These are phyloP conservation scores for Pseudocercospora pini-densiflorae DNA, from an alignment of 2,329 filamentous ascomycete species.

Conservation along the genomic window DNA sequence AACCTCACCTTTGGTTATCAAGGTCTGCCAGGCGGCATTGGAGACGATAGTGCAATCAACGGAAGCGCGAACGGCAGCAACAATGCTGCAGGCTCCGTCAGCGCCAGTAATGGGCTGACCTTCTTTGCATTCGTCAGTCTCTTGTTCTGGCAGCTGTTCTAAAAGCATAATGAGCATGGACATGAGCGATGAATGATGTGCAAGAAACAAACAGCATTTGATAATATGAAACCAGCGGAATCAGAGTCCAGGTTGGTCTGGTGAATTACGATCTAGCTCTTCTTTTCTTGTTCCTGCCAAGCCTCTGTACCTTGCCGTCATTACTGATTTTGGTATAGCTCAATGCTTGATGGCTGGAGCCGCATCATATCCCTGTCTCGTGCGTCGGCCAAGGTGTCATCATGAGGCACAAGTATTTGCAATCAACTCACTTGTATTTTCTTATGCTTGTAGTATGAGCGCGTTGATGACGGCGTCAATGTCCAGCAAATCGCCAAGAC, in stretches of 20 bases:
- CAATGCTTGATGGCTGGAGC: neutral
- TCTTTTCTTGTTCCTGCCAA: neutral
- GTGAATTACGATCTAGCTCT: neutral
- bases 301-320: neutral
- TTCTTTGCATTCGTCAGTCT: slow-evolving; percentile 24
- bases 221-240: neutral
- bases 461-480: too few species aligned
- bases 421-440: neutral
- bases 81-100: neutral
- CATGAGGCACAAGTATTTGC: neutral
- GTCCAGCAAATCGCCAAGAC: too few species aligned
- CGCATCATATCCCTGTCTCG: neutral
- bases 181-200: neutral
- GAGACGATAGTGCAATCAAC: slow-evolving; percentile 28
- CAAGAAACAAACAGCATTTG: neutral
- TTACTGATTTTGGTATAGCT: neutral
- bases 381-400: neutral
- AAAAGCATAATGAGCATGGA: neutral
- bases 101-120: slow-evolving; percentile 25
- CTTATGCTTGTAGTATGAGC: too few species aligned
- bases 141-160: neutral
- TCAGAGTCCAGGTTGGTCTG: neutral
- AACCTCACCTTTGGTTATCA: slow-evolving; percentile 74
- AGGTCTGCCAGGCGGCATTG: slow-evolving; percentile 44
- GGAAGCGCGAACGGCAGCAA: slow-evolving; percentile 30